Evolutionary conservation across 2,329 filamentous ascomycete genomes (phyloP), one percentile per base, ranked within the genome.

Genomic region (Calonectria honghensis): DNA sequence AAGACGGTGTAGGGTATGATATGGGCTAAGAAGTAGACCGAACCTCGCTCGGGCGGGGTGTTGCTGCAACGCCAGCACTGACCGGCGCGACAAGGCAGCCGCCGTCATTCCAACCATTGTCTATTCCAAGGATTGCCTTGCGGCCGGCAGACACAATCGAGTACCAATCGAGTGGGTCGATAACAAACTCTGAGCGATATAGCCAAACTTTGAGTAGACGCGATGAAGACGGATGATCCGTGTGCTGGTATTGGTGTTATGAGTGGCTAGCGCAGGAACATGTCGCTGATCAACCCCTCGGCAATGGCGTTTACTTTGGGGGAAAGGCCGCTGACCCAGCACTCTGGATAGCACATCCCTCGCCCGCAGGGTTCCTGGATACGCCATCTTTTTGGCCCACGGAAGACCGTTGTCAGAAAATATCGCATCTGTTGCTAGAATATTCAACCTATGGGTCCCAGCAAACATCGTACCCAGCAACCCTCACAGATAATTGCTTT

Each of bases 291-390:
- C 59, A 70, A 51, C 59, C 37, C 64, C 64, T 71, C 68, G 68
- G 72, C 68, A 71, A 68, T 74, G 68, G 68, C 72, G 68, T 74
- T 68, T 68, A 35, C 45, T 69, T 57, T 63, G 63, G 61, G 66
- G 72, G n/a, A 64, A 64, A 68, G 48, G 52, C 63, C 45, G 50
- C 37, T 39, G 66, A 70, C 66, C 71, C 71, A 59, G 51, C 59
- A 41, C 50, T 48, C 66, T 70, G 59, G 71, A 63, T 73, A 63
- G 71, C 71, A 69, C 66, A 68, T 50, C 50, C 48, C 16, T 51
- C 52, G 45, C 39, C 70, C 37, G 64, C 35, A 50, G 50, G 41
- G 64, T 68, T 68, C 52, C 64, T 68, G 35, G 14, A 41, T 45
- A 48, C 57, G 50, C 59, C 31, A 59, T 68, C 48, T 67, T 65